A percentile compares a stretch with the other conserved stretches of the same genome.
Conservation (phyloP, 75 land plant genomes). For the Selaginella moellendorffii region DNA sequence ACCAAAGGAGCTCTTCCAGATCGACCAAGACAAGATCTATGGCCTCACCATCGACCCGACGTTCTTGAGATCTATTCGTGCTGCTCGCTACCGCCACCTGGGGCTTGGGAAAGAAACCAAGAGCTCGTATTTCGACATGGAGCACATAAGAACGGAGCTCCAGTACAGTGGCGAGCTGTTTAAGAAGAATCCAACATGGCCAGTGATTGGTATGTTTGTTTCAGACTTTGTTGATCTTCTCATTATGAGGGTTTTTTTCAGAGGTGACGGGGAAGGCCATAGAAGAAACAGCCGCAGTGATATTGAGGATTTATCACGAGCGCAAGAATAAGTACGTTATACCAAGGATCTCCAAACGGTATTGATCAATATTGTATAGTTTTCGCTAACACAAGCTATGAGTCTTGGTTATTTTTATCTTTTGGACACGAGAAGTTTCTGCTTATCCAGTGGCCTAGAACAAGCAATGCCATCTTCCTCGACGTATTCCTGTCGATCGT, state of each 20-base stretch:
- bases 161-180: constrained; percentile 57
- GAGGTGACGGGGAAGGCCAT: constrained; percentile 95
- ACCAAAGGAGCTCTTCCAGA: constrained; percentile 61
- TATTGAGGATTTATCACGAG: constrained; percentile 72
- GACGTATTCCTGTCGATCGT: no score
- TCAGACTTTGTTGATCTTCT: background rate
- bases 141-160: constrained; percentile 62
- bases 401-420: no score
- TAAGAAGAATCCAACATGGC: constrained; percentile 74
- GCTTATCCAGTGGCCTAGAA: no score
- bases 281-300: constrained; percentile 94
- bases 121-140: constrained; percentile 70
- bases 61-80: constrained; percentile 61
- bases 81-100: constrained; percentile 52
- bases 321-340: constrained; percentile 53
- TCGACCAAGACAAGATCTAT: constrained; percentile 66
- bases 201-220: constrained; percentile 62
- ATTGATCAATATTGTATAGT: constrained; percentile 19
- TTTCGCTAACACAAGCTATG: no score
- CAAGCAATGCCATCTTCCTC: no score
- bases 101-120: constrained; percentile 32
- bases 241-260: constrained; percentile 24
- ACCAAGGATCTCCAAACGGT: constrained; percentile 88
- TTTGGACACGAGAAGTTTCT: no score
- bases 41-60: constrained; percentile 66